Conservation (phyloP, 441 rosid species). For the Mallotus repandus region DNA sequence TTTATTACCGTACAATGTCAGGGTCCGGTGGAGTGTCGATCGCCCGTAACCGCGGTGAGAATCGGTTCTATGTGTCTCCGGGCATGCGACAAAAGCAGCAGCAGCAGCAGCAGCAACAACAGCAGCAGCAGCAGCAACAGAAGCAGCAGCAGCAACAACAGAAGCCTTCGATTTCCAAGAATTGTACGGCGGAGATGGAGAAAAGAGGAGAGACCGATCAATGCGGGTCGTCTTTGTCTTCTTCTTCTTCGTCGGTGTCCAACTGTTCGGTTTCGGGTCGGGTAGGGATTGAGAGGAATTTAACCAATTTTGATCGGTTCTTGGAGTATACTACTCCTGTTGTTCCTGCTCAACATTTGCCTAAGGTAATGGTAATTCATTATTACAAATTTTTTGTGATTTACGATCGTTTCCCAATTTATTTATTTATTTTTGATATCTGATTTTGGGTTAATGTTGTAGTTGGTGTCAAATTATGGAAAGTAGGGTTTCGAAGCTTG, state of each 20-base stretch:
- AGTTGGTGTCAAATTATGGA: not conserved
- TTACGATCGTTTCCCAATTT: not conserved
- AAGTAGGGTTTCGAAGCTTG: conserved; percentile 17
- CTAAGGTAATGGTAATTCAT: conserved; percentile 47
- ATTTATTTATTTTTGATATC: conserved; percentile 4
- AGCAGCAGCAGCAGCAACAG: conserved; percentile 29
- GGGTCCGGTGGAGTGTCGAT: conserved; percentile 57
- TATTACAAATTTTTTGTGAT: not conserved
- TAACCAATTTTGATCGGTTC: conserved; percentile 77
- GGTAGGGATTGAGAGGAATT: conserved; percentile 10
- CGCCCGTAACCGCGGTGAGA: conserved; percentile 55
- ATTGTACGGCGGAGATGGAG: conserved; percentile 22
- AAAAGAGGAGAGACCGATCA: conserved; percentile 35
- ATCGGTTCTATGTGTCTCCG: conserved; percentile 73
- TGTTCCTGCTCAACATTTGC: conserved; percentile 58
- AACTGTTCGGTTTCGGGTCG: conserved; percentile 42
- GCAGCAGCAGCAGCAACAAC: conserved; percentile 30
- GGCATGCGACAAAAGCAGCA: conserved; percentile 44
- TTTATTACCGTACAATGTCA: conserved; percentile 43
- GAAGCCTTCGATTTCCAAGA: conserved; percentile 26
- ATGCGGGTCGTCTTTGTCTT: conserved; percentile 39
- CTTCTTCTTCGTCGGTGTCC: conserved; percentile 22
- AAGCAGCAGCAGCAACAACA: conserved; percentile 30
- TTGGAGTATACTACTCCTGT: conserved; percentile 68
- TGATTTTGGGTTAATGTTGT: not conserved